Percentiles rank a stretch among this genome's conserved stretches.
These are phyloP conservation scores for Hygrocybe punicea DNA, from an alignment of 768 basidiomycete genomes.

Conservation along the genomic window DNA sequence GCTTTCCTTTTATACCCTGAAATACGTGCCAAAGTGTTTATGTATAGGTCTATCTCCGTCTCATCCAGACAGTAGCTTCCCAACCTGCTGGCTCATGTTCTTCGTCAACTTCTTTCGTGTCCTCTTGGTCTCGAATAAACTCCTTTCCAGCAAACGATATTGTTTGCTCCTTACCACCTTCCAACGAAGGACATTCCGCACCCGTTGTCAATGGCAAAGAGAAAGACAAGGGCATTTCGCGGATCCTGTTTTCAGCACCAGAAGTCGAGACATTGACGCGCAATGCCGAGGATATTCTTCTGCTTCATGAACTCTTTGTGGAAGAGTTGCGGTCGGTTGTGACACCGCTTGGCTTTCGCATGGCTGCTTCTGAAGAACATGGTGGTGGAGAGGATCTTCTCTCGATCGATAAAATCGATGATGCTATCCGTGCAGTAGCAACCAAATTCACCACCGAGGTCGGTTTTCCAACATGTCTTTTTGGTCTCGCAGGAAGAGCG, in stretches of 20 bases:
- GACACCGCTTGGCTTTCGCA: conserved; percentile 48
- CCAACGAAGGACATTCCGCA: background rate
- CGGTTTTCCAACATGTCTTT: conserved; percentile 12
- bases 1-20: background rate
- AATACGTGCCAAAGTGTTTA: conserved; percentile 4
- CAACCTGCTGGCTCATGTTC: conserved; percentile 18
- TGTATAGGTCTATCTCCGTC: conserved; percentile 61
- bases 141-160: background rate
- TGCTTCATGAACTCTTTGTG: conserved; percentile 67
- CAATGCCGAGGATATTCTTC: conserved; percentile 65
- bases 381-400: conserved; percentile 15
- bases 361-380: conserved; percentile 26
- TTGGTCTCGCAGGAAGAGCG: background rate
- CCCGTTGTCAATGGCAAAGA: conserved; percentile 9
- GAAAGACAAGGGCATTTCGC: conserved; percentile 35
- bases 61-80: conserved; percentile 48
- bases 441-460: conserved; percentile 60
- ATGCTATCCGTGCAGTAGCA: conserved; percentile 49
- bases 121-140: conserved; percentile 44
- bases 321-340: conserved; percentile 49
- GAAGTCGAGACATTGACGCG: conserved; percentile 61
- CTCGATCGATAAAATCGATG: conserved; percentile 36
- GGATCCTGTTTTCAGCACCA: conserved; percentile 52
- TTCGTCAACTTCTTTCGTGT: conserved; percentile 9
- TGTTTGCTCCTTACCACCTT: background rate